A percentile compares a stretch with the other conserved stretches of the same genome.
These are phyloP conservation scores for Marasmius tenuissimus DNA, from an alignment of 1,284 basidiomycete genomes.

Conservation along the genomic window DNA sequence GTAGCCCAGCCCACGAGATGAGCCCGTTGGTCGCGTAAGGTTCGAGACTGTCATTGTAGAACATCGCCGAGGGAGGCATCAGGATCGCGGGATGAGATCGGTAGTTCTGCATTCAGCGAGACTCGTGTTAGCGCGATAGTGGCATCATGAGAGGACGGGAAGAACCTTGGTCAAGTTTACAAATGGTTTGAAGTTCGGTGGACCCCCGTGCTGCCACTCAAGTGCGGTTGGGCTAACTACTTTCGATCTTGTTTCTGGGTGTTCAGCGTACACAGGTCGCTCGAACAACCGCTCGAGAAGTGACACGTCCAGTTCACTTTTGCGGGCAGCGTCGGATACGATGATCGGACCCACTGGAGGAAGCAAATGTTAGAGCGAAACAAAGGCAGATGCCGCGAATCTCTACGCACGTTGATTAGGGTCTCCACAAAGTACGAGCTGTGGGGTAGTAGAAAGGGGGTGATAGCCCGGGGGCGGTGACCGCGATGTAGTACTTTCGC, in stretches of 20 bases:
- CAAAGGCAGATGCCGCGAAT: not conserved
- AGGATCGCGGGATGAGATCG: slow-evolving; percentile 48
- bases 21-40: slow-evolving; percentile 41
- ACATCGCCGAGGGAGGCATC: slow-evolving; percentile 50
- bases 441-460: slow-evolving; percentile 29
- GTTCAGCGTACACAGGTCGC: slow-evolving; percentile 35
- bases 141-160: not conserved
- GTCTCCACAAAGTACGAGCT: slow-evolving; percentile 46
- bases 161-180: slow-evolving; percentile 41
- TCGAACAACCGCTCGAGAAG: slow-evolving; percentile 46
- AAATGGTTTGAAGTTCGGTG: slow-evolving; percentile 28
- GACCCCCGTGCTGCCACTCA: not conserved
- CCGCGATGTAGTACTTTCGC: not conserved
- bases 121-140: not conserved
- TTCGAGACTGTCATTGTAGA: slow-evolving; percentile 43
- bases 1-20: slow-evolving; percentile 37
- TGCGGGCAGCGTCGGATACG: slow-evolving; percentile 37
- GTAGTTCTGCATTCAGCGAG: slow-evolving; percentile 31
- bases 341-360: slow-evolving; percentile 43
- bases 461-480: slow-evolving; percentile 5
- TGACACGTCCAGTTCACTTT: slow-evolving; percentile 45
- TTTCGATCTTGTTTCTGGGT: slow-evolving; percentile 10
- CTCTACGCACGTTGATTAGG: slow-evolving; percentile 38
- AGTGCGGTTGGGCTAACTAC: not conserved
- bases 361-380: not conserved